A percentile compares a stretch with the other conserved stretches of the same genome.
Evolutionary conservation across 2,329 filamentous ascomycete genomes (phyloP).

Genomic region (Amauroascus verrucosus): DNA sequence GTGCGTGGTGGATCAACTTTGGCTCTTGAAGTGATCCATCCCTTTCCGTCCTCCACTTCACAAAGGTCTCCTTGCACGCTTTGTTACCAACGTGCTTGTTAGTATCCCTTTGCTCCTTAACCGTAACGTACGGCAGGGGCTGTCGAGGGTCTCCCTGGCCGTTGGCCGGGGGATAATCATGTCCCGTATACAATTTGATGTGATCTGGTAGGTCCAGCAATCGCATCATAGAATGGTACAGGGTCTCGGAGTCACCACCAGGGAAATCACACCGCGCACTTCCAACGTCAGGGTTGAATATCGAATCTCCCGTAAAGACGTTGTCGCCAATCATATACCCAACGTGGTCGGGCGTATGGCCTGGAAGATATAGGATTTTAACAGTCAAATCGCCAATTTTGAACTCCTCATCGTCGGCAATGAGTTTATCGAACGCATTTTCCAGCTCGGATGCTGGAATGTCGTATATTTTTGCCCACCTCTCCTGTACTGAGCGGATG

Average conservation of each 20-base stretch:
- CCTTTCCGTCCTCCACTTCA: constrained; percentile 23
- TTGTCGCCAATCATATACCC: constrained; percentile 45
- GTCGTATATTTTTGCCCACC: constrained; percentile 43
- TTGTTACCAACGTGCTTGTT: constrained; percentile 23
- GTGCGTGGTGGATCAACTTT: constrained; percentile 28
- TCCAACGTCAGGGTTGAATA: constrained; percentile 44
- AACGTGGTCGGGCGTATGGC: constrained; percentile 52
- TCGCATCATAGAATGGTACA: constrained; percentile 37
- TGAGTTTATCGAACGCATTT: constrained; percentile 44
- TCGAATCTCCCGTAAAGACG: constrained; percentile 44
- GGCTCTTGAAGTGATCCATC: constrained; percentile 27
- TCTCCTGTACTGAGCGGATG: constrained; percentile 43
- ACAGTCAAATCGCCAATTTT: constrained; percentile 40
- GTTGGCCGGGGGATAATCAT: constrained; percentile 39
- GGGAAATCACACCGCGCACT: constrained; percentile 46
- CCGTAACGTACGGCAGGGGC: constrained; percentile 24
- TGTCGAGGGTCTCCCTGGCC: background rate
- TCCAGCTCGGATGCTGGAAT: constrained; percentile 37
- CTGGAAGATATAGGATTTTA: constrained; percentile 46
- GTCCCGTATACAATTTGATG: constrained; percentile 43
- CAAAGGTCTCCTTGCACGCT: constrained; percentile 26
- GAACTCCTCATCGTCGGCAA: constrained; percentile 46
- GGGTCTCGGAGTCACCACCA: constrained; percentile 34
- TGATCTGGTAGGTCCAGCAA: constrained; percentile 36
- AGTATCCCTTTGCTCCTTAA: constrained; percentile 14